Evolutionary conservation across 257 asterid genomes (phyloP).

Genomic region (Scutellaria baicalensis): DNA sequence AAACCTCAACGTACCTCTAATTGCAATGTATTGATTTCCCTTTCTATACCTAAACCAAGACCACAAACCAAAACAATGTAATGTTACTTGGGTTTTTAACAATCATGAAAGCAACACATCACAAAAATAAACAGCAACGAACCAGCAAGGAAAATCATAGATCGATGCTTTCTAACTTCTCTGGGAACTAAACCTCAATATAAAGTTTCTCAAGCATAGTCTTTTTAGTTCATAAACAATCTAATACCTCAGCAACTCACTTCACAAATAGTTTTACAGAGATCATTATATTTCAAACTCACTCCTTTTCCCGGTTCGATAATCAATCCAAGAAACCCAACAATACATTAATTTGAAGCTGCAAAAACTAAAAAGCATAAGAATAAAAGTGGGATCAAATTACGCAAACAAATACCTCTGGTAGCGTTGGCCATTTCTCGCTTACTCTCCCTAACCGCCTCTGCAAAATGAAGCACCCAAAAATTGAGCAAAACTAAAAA

Average conservation of each 20-base stretch:
- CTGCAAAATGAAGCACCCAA: conserved; percentile 27
- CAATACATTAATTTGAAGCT: not conserved
- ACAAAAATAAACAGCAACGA: not conserved
- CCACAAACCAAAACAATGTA: conserved; percentile 1
- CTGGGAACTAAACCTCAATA: no score
- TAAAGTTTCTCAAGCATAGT: not conserved
- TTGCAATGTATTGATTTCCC: conserved; percentile 64
- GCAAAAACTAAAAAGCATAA: not conserved
- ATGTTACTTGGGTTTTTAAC: not conserved
- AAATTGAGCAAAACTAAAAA: not conserved
- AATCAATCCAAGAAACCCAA: not conserved
- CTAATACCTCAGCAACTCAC: not conserved
- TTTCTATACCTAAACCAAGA: conserved; percentile 58
- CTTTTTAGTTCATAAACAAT: not conserved
- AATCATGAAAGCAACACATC: not conserved
- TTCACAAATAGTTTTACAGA: no score
- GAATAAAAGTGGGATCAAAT: not conserved
- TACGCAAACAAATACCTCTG: conserved; percentile 41
- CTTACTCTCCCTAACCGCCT: conserved; percentile 76
- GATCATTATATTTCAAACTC: no score
- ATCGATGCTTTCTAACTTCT: not conserved
- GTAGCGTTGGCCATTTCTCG: conserved; percentile 77
- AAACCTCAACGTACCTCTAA: conserved; percentile 46
- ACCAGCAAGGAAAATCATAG: not conserved
- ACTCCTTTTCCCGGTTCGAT: no score